Evolutionary conservation across 805 yeast species (phyloP), one percentile per base, ranked within the genome.

Genomic region (Candida coleopterorum): DNA sequence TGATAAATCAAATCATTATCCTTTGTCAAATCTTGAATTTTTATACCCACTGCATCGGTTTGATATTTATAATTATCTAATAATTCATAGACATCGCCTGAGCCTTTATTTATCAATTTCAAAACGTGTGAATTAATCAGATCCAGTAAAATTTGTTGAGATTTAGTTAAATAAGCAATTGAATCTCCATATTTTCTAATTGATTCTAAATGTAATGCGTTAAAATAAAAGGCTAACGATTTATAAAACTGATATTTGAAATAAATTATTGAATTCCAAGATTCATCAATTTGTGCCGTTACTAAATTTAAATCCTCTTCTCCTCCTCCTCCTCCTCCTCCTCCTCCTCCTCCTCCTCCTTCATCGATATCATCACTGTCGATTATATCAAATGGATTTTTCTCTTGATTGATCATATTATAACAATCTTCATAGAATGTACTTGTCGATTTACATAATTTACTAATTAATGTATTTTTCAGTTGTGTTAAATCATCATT

Each of bases 1-100:
- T 93, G 95, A 53, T 85, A 90, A 25, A 90, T 85, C 48, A 78
- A 81, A 53, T 90, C 97, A 51, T 90, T 90, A 52, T 90, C 97
- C 46, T 84, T 87, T 18, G 73, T 78, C 47, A 85, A 45, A 18
- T 65, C 72, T 9, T 45, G 44, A 33, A 67, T 47, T 34, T 67
- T 67, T 34, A 67, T 67, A 1, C 35, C 43, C 35, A 60, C 49
- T 0, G 65, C 64, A 43, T 67, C 71, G 37, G 60, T 62, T 37
- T 67, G 73, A 37, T 52, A 64, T 42, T 67, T 66, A 46, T 50
- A 60, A 39, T 61, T 63, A 39, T 67, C 73, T 38, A 67, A 50
- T 29, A 66, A 40, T 23, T 62, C 70, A 44, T 61, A 65, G 1
- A 35, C 36, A 7, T 55, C 61, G 22, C 50, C 48, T 10, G 45